Conservation (phyloP, 306 rosid genomes). For the Psophocarpus tetragonolobus region DNA sequence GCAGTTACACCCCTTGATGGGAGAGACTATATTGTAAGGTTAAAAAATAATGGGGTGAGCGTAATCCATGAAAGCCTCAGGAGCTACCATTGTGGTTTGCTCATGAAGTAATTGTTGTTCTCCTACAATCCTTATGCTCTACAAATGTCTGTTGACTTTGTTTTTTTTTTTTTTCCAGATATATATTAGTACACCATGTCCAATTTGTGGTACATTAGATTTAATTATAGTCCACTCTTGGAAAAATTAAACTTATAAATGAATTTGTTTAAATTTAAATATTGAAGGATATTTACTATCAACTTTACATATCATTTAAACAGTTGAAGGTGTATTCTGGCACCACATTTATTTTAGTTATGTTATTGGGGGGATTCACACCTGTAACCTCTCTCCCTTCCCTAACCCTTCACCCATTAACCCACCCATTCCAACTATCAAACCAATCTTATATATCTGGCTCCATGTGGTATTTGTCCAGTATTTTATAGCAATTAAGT, state of each 20-base stretch:
- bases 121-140: not conserved
- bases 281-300: slow-evolving; percentile 12
- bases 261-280: not conserved
- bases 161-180: not conserved
- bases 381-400: no score
- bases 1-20: no score
- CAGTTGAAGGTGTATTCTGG: not conserved
- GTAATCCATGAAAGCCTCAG: no score
- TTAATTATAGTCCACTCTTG: not conserved
- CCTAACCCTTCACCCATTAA: no score
- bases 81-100: no score
- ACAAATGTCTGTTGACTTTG: not conserved
- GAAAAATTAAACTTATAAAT: not conserved
- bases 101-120: slow-evolving; percentile 8
- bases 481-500: not conserved
- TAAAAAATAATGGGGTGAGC: no score
- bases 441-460: no score
- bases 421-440: no score
- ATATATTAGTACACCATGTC: not conserved
- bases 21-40: no score
- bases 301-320: slow-evolving; percentile 8
- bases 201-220: not conserved
- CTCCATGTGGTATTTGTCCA: slow-evolving; percentile 6
- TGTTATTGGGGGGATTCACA: no score
- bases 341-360: no score